Base-by-base conservation (phyloP, 495 filamentous ascomycete genomes). In the Acidiella bohemica region DNA sequence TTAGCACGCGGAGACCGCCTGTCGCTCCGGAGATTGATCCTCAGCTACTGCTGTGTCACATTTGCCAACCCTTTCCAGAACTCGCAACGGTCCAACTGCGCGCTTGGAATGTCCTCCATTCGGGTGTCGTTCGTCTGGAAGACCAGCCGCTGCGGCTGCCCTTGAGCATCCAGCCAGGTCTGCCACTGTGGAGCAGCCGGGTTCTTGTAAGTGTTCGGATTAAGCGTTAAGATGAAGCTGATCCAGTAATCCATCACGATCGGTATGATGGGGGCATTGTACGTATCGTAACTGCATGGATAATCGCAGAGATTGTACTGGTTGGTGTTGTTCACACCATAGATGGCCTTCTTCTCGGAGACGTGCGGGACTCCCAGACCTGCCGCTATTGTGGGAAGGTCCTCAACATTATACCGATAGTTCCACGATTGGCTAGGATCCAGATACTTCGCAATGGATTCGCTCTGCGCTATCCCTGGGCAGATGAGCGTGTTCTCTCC, bases 401-500 rank as follows among this genome's bases (percentile, higher is more conserved):
- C 39, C 16, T 46, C 44, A 11, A 49, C 45, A 14, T 41, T 41
- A 28, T 49, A 49, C 12, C 40, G 16, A 22, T 44, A 49, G 22
- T 37, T 32, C 39, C 40, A 49, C n/a, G 27, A 22, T 14, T 33
- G 11, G 6, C 36, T 28, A 3, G 31, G 12, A 11, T 17, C 23
- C 2, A 13, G 19, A 26, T 30, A 41, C 16, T 4, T 33, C 18
- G 39, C 7, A n/a, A 33, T 3, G 5, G 44, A 32, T 13, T 32
- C 18, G 29, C 26, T 42, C 25, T 36, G 34, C 37, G 32, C 28
- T 23, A 44, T 40, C 16, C 45, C 39, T 6, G 45, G 45, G 26
- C 45, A 49, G 32, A 35, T 45, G 23, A 49, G 42, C 12, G 45
- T 49, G 41, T 32, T 36, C 33, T 49, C 45, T 5, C 45, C 45